Evolutionary conservation across 441 rosid species (phyloP).

Genomic region (Pelargonium citronellum): DNA sequence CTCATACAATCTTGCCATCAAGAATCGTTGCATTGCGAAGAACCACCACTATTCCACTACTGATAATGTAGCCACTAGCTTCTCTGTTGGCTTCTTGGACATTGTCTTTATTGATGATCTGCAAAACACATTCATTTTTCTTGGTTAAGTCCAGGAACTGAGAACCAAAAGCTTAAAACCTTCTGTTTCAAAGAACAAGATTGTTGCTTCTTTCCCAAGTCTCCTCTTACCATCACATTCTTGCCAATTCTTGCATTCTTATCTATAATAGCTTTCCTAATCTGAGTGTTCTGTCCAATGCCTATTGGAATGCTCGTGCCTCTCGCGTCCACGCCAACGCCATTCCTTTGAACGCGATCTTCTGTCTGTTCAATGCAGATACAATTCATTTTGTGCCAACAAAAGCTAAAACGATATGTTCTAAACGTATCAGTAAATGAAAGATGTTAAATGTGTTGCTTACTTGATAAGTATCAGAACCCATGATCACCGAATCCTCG

Average conservation of each 20-base stretch:
- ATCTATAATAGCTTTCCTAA: constrained; percentile 59
- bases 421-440: not conserved
- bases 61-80: constrained; percentile 54
- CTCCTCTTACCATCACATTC: constrained; percentile 51
- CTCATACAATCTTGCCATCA: constrained; percentile 47
- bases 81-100: constrained; percentile 62
- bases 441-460: constrained; percentile 3
- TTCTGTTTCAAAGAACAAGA: not conserved
- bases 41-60: constrained; percentile 59
- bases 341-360: constrained; percentile 17
- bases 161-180: no score
- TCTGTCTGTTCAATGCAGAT: constrained; percentile 22
- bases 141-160: no score
- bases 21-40: constrained; percentile 51
- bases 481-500: constrained; percentile 73
- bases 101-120: constrained; percentile 63
- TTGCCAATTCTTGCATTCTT: constrained; percentile 76
- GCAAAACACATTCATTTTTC: constrained; percentile 15
- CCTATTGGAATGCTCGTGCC: constrained; percentile 42
- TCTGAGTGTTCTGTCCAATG: constrained; percentile 51
- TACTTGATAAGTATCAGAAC: constrained; percentile 71
- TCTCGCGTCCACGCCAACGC: constrained; percentile 21
- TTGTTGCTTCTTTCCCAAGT: not conserved
- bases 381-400: not conserved
- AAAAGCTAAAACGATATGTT: not conserved